Evolutionary conservation across 2,329 filamentous ascomycete species (phyloP).

Genomic region (Pyricularia pennisetigena): DNA sequence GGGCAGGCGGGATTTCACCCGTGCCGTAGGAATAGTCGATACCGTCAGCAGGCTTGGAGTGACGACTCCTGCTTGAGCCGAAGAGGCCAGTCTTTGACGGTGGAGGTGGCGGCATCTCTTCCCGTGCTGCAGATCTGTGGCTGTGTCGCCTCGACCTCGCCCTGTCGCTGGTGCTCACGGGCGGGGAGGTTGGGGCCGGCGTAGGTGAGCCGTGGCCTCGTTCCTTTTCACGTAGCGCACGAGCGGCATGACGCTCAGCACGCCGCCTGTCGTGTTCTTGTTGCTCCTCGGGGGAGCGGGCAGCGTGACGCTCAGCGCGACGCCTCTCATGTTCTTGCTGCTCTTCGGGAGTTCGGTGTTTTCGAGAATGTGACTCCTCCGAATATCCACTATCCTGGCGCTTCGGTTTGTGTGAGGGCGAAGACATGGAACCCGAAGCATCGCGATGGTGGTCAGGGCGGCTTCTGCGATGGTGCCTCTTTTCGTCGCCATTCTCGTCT

Average conservation of each 20-base stretch:
- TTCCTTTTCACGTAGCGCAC: neutral
- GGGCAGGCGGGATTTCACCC: neutral
- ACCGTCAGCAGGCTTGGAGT: slow-evolving; percentile 5
- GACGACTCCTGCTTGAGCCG: slow-evolving; percentile 7
- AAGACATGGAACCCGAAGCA: slow-evolving; percentile 25
- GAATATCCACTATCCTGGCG: slow-evolving; percentile 37
- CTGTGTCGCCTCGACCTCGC: neutral
- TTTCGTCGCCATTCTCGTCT: neutral
- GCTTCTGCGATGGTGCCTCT: slow-evolving; percentile 12
- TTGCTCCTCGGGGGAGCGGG: slow-evolving; percentile 20
- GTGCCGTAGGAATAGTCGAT: neutral
- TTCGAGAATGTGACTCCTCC: slow-evolving; percentile 16
- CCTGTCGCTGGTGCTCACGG: neutral
- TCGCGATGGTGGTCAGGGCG: slow-evolving; percentile 21
- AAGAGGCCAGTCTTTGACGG: slow-evolving; percentile 16
- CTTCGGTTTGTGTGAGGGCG: slow-evolving; percentile 22
- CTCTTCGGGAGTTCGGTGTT: slow-evolving; percentile 35
- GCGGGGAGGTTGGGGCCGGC: slow-evolving; percentile 1
- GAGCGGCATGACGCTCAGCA: neutral
- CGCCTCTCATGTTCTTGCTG: slow-evolving; percentile 38
- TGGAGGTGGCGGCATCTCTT: slow-evolving; percentile 6
- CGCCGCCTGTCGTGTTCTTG: slow-evolving; percentile 13
- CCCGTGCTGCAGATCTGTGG: neutral
- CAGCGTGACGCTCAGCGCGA: slow-evolving; percentile 34
- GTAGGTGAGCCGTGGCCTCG: neutral